Evolutionary conservation across 2,329 filamentous ascomycete species (phyloP), one percentile per base, ranked within the genome.

Genomic region (Verticillium alfalfae): DNA sequence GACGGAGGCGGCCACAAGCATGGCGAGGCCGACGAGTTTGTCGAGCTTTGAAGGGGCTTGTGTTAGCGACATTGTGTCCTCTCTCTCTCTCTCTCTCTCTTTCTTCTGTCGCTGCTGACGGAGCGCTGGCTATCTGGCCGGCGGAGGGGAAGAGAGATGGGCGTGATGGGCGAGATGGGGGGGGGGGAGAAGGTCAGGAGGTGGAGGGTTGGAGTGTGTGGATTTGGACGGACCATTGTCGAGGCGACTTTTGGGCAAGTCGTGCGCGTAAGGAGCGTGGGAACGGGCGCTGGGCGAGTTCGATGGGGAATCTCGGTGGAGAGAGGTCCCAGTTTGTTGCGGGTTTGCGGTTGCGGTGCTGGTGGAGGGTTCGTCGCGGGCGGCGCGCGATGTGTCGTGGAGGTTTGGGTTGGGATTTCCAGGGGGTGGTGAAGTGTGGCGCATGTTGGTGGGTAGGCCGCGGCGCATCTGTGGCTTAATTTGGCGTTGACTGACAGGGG

Each of bases 21-120:
- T 87, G 84, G 84, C 83, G 81, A 86, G 80, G 73, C 84, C 84
- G 72, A 86, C 81, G 74, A 87, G 85, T 87, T 92, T 93, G 85
- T 96, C 95, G 80, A 97, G 90, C 95, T 99, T 76, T 15, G 34
- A 41, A 18, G 45, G 45, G 45, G 45, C 13, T 6, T 49, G 5
- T 10, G 18, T 49, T 26, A 49, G 45, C 45, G 45, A 49, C 45
- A 49, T 49, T 8, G n/a, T 26, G 41, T 10, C 26, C 45, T 26
- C 22, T 49, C 16, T n/a, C 9, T 31, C 26, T 31, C 26, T n/a
- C n/a, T n/a, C n/a, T n/a, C n/a, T n/a, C n/a, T n/a, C n/a, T n/a
- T n/a, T 31, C 26, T 31, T 31, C 26, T 31, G 26, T 31, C 26
- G 26, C 26, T 31, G 26, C 26, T 31, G 26, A 31, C 26, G 26